phyloP scores from a whole-genome alignment of 2,329 filamentous ascomycete genomes.

The Sclerotinia glacialis region DNA sequence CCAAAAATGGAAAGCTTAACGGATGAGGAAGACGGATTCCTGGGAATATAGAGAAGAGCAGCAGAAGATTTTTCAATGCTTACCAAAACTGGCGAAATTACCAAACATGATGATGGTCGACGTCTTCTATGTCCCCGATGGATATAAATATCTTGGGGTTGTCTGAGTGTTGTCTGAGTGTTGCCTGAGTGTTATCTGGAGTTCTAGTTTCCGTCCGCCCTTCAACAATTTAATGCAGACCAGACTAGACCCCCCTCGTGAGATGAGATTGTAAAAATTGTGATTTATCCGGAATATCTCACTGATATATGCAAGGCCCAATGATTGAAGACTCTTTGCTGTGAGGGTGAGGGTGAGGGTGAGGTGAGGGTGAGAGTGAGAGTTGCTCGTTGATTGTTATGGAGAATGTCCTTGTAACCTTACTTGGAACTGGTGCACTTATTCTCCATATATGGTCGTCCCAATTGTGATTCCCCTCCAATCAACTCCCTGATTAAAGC shows the following conservation, averaged over 20 bases:
- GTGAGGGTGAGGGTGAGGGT: too few relatives aligned
- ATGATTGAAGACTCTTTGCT: not conserved
- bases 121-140: slow-evolving; percentile 20
- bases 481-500: not conserved
- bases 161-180: not conserved
- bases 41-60: not conserved
- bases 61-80: slow-evolving; percentile 4
- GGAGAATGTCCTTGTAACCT: too few relatives aligned
- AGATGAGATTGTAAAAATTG: not conserved
- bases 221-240: not conserved
- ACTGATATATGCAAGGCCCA: not conserved
- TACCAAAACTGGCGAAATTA: slow-evolving; percentile 21
- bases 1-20: not conserved
- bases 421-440: too few relatives aligned
- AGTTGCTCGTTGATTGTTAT: not conserved
- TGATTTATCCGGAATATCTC: not conserved
- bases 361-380: too few relatives aligned
- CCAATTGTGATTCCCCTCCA: slow-evolving; percentile 4
- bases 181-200: not conserved
- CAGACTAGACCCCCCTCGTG: not conserved
- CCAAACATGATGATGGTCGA: slow-evolving; percentile 23
- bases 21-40: not conserved
- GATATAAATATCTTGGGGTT: not conserved
- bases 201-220: not conserved
- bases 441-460: too few relatives aligned